phyloP scores from a whole-genome alignment of 106 monocot genomes.

The Chionographis japonica region DNA sequence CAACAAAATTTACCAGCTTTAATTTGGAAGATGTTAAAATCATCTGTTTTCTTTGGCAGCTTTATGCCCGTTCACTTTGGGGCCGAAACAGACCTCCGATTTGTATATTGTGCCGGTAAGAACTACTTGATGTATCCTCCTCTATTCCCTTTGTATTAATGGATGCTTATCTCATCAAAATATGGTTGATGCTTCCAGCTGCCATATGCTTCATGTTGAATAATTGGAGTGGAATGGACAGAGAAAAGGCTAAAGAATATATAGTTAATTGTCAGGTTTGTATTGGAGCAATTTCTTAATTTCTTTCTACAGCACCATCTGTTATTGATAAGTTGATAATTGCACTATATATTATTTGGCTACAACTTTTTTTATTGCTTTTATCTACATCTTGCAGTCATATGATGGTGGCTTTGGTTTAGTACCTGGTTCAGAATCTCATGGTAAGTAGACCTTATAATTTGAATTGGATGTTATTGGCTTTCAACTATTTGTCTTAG shows the following conservation, averaged over 20 bases:
- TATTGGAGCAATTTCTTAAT: neutral
- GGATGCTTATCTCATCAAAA: neutral
- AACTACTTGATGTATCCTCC: neutral
- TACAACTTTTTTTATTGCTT: slow-evolving; percentile 3
- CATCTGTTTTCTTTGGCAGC: slow-evolving; percentile 29
- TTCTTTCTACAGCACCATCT: neutral
- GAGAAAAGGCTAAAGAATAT: slow-evolving; percentile 67
- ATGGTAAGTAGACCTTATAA: slow-evolving; percentile 60
- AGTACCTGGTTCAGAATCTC: slow-evolving; percentile 94
- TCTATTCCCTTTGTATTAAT: slow-evolving; percentile 4
- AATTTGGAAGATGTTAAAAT: neutral
- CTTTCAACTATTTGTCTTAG: no score
- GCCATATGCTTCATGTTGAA: slow-evolving; percentile 73
- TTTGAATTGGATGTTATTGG: no score
- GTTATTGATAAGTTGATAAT: no score
- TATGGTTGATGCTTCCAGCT: slow-evolving; percentile 52
- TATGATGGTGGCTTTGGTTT: slow-evolving; percentile 99
- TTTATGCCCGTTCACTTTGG: slow-evolving; percentile 88
- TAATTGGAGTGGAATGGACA: slow-evolving; percentile 90
- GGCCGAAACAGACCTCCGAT: slow-evolving; percentile 91
- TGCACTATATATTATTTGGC: neutral
- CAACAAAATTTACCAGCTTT: neutral
- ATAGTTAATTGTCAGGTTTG: slow-evolving; percentile 81
- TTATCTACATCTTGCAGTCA: slow-evolving; percentile 50
- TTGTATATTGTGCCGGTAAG: slow-evolving; percentile 97